phyloP scores from a whole-genome alignment of 768 basidiomycete genomes.

The Boletus pseudopeckii region DNA sequence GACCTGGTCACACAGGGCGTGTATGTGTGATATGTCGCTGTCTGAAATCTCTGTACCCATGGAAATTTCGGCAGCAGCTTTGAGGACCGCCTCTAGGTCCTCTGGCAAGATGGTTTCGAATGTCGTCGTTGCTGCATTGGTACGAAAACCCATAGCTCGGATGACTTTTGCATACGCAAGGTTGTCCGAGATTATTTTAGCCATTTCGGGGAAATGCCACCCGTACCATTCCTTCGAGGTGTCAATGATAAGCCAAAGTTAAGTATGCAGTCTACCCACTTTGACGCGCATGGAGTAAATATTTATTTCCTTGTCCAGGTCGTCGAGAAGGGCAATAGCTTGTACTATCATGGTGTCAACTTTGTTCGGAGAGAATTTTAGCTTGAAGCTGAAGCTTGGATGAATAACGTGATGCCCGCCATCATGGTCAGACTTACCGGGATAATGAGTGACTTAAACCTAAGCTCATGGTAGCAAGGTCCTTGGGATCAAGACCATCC shows the following conservation, averaged over 20 bases:
- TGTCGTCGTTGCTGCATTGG: slow-evolving; percentile 82
- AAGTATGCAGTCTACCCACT: slow-evolving; percentile 43
- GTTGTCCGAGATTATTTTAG: slow-evolving; percentile 97
- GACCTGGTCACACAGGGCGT: slow-evolving; percentile 96
- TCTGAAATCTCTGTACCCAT: slow-evolving; percentile 99
- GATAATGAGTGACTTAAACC: slow-evolving; percentile 97
- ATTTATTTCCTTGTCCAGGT: slow-evolving; percentile 99
- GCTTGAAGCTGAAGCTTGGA: slow-evolving; percentile 73
- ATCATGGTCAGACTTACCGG: slow-evolving; percentile 48
- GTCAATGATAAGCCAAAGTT: not conserved
- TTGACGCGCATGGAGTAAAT: slow-evolving; percentile 99
- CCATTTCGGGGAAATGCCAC: slow-evolving; percentile 99
- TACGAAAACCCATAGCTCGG: slow-evolving; percentile 93
- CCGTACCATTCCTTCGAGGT: slow-evolving; percentile 94
- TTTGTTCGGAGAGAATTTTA: slow-evolving; percentile 99
- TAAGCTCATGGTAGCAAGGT: slow-evolving; percentile 95
- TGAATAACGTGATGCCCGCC: slow-evolving; percentile 2
- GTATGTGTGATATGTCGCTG: slow-evolving; percentile 93
- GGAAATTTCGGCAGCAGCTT: slow-evolving; percentile 94
- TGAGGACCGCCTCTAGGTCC: slow-evolving; percentile 92
- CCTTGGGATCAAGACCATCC: slow-evolving; percentile 89
- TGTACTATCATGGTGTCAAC: slow-evolving; percentile 99
- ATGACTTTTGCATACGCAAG: slow-evolving; percentile 95
- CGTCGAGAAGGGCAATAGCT: slow-evolving; percentile 95
- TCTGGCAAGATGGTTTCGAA: slow-evolving; percentile 92